These are phyloP conservation scores for Fusarium sambucinum DNA, from an alignment of 2,329 filamentous ascomycete genomes.

Conservation along the genomic window DNA sequence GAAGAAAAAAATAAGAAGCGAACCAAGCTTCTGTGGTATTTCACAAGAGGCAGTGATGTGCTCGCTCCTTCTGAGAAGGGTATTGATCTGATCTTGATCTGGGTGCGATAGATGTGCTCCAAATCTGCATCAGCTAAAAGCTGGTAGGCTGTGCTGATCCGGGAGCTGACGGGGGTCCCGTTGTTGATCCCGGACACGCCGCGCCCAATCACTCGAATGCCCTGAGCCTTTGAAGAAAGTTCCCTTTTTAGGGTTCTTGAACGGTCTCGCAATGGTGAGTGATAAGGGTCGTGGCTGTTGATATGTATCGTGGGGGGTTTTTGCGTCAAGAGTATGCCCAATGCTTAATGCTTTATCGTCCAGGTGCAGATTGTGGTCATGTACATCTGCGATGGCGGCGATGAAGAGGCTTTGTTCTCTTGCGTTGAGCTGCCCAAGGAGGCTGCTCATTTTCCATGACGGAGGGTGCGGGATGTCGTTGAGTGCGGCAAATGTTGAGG, in stretches of 20 bases:
- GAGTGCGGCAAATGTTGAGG: constrained; percentile 24
- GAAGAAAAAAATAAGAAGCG: constrained; percentile 2
- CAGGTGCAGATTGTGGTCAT: constrained; percentile 10
- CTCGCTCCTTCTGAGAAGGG: constrained; percentile 4
- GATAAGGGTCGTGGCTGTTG: not conserved
- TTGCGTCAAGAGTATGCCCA: constrained; percentile 17
- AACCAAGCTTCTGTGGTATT: constrained; percentile 17
- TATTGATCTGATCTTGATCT: constrained; percentile 14
- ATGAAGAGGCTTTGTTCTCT: constrained; percentile 23
- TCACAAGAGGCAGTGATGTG: constrained; percentile 30
- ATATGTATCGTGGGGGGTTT: constrained; percentile 13
- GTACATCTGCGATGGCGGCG: constrained; percentile 15
- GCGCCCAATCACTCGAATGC: constrained; percentile 38
- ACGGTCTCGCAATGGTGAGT: constrained; percentile 4
- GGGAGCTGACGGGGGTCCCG: constrained; percentile 43
- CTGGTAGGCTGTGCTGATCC: constrained; percentile 41
- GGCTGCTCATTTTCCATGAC: constrained; percentile 10
- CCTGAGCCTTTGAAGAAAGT: not conserved
- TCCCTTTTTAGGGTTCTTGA: constrained; percentile 7
- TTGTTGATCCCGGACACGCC: constrained; percentile 40
- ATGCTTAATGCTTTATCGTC: constrained; percentile 12
- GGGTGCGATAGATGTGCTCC: constrained; percentile 5
- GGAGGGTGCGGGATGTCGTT: constrained; percentile 13
- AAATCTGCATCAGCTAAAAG: constrained; percentile 16
- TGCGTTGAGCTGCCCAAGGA: not conserved